These are phyloP conservation scores for Amanita exitialis DNA, from an alignment of 768 basidiomycete genomes.

Conservation along the genomic window DNA sequence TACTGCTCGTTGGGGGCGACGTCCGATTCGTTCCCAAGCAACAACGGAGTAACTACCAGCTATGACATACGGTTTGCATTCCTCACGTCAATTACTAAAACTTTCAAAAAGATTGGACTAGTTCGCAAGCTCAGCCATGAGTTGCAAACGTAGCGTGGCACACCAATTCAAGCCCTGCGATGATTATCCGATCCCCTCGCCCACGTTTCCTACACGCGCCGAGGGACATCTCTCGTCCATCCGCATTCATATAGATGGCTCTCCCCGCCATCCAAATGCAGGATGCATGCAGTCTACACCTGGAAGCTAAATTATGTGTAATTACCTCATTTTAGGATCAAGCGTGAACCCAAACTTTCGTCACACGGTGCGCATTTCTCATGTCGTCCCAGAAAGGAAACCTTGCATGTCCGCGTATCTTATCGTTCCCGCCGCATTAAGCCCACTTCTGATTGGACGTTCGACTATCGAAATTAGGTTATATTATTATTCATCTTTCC, in stretches of 20 bases:
- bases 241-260: background rate
- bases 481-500: conserved; percentile 14
- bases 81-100: background rate
- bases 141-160: background rate
- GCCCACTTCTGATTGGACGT: conserved; percentile 2
- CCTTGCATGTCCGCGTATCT: background rate
- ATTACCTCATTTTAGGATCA: background rate
- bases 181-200: background rate
- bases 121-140: background rate
- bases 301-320: background rate
- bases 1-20: background rate
- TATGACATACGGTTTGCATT: background rate
- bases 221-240: background rate
- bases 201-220: background rate
- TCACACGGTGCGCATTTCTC: background rate
- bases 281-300: background rate
- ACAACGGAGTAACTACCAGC: background rate
- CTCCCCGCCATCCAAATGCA: background rate
- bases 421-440: background rate
- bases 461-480: conserved; percentile 9
- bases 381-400: conserved; percentile 4
- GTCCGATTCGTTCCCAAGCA: background rate
- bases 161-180: background rate
- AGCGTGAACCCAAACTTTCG: background rate
- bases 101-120: background rate